Base-by-base conservation (phyloP, 129 eudicot species). In the Saussurea involucrata region DNA sequence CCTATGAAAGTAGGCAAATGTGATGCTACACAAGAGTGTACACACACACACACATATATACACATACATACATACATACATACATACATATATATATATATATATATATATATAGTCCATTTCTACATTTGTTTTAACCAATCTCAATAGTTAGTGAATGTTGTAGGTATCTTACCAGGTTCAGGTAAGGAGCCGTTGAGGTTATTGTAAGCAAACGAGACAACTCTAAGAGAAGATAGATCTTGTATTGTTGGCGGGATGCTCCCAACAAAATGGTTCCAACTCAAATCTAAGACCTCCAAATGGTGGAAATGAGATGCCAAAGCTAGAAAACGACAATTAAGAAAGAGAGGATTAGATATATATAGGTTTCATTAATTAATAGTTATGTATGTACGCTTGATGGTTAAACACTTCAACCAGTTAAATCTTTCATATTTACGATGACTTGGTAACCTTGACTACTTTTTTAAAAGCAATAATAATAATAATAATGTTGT, bases 261-360 rank as follows among this genome's bases (percentile, higher is more conserved):
- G 46, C 68, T 72, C 3, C 83, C 83, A 72, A 63, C 72, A 31
- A 79, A 71, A 0, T 8, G 0, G 9, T 63, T 71, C 1, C 3
- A 2, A 53, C 58, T 79, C 83, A 80, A 55, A 74, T 73, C 78
- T 67, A 66, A 57, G 70, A 74, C 66, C 83, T 79, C 61, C 20
- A 79, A 36, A 42, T 29, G 40, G 27, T 13, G 37, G 0, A 79
- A 46, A n/a, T n/a, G n/a, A 63, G 68, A 55, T 73, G 64, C 15
- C 0, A 73, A 73, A 65, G 37, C 58, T 60, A 10, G 37, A 42
- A 25, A 24, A 33, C 57, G 12, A 42, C n/a, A n/a, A 44, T 15
- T 3, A 6, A 4, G 1, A 34, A 34, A 6, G 6, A 4, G 15
- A 44, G 18, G 6, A 12, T 44, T 12, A 44, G 6, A n/a, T n/a